Evolutionary conservation across 2,329 filamentous ascomycete species (phyloP).

Genomic region (Stemphylium vesicarium): DNA sequence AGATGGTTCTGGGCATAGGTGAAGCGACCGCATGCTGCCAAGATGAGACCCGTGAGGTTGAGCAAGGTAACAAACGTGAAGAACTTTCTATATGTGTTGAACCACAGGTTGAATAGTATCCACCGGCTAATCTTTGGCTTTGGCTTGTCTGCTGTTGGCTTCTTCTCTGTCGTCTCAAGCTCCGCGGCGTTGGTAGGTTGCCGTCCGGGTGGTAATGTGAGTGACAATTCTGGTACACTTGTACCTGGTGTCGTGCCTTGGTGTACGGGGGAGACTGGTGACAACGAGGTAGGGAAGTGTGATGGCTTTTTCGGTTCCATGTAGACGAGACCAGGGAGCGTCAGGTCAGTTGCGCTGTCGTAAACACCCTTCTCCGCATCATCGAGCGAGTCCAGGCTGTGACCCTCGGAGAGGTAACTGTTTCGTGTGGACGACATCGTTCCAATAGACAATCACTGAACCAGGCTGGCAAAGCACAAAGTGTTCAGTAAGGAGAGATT

Average conservation of each 20-base stretch:
- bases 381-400: conserved; percentile 34
- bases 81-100: conserved; percentile 47
- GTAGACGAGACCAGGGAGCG: conserved; percentile 39
- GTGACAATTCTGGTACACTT: conserved; percentile 40
- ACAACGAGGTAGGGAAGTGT: conserved; percentile 18
- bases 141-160: conserved; percentile 15
- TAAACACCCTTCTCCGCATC: conserved; percentile 45
- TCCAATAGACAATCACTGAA: conserved; percentile 4
- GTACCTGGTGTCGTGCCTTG: conserved; percentile 43
- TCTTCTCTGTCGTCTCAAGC: conserved; percentile 24
- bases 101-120: conserved; percentile 43
- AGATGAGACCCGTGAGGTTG: conserved; percentile 39
- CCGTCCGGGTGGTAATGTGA: conserved; percentile 28
- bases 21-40: conserved; percentile 38
- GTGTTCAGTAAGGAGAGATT: conserved; percentile 11
- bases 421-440: conserved; percentile 33
- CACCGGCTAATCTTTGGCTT: conserved; percentile 37
- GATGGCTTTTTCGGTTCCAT: conserved; percentile 20
- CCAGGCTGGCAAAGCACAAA: neutral
- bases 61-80: conserved; percentile 41
- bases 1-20: conserved; percentile 42
- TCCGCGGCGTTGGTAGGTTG: conserved; percentile 25
- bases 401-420: conserved; percentile 18
- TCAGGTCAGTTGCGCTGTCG: conserved; percentile 31
- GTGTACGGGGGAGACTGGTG: conserved; percentile 38